phyloP scores from a whole-genome alignment of 352 stramenopile species.

The Pythium dissimile region DNA sequence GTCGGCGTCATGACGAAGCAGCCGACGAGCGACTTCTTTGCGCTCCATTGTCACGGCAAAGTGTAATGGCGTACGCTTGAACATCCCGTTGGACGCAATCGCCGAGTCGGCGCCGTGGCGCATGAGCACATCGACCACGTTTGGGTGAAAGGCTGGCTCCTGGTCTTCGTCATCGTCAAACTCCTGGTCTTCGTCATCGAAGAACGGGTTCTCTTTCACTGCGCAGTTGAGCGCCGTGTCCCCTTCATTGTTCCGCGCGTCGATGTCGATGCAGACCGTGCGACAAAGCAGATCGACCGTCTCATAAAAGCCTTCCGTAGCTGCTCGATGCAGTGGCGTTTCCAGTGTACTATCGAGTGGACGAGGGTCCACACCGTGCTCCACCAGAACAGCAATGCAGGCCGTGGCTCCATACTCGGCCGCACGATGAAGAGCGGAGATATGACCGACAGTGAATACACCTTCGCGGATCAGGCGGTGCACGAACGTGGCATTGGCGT shows the following conservation, averaged over 20 bases:
- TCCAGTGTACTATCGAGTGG: background rate
- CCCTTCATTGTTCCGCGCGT: background rate
- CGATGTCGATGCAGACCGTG: background rate
- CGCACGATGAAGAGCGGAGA: background rate
- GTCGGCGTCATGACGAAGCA: background rate
- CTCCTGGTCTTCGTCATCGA: background rate
- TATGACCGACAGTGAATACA: background rate
- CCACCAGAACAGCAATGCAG: background rate
- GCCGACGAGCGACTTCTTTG: background rate
- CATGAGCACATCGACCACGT: background rate
- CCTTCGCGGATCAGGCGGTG: background rate
- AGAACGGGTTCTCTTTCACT: background rate
- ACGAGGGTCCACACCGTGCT: background rate
- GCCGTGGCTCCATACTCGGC: background rate
- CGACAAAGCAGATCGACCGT: background rate
- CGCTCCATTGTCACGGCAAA: background rate
- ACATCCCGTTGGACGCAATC: background rate
- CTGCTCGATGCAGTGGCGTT: background rate
- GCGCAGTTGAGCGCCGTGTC: background rate
- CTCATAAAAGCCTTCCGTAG: background rate
- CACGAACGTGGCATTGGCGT: background rate
- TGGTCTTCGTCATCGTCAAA: background rate
- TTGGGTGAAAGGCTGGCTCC: background rate
- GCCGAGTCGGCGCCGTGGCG: background rate
- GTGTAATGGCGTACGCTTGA: background rate